Evolutionary conservation across 352 stramenopile genomes (phyloP).

Genomic region (Pythium vanterpoolii): DNA sequence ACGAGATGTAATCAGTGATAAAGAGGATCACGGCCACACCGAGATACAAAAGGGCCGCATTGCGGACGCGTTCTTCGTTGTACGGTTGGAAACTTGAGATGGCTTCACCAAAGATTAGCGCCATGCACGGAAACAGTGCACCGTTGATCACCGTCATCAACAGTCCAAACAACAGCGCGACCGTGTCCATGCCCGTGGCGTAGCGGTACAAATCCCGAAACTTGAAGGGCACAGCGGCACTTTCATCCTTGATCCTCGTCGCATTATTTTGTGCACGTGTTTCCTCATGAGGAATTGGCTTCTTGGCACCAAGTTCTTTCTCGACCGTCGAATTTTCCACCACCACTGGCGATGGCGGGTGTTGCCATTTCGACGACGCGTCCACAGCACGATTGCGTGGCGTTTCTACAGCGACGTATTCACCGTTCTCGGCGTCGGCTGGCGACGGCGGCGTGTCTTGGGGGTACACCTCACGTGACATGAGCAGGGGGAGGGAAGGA

Average conservation of each 20-base stretch:
- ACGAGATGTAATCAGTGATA: slow-evolving; percentile 30
- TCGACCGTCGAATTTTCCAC: slow-evolving; percentile 2
- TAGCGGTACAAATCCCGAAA: slow-evolving; percentile 30
- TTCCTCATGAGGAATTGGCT: too few relatives aligned
- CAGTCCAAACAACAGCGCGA: slow-evolving; percentile 24
- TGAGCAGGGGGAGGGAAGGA: not conserved
- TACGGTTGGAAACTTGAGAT: slow-evolving; percentile 30
- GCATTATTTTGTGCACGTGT: too few relatives aligned
- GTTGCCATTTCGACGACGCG: slow-evolving; percentile 1
- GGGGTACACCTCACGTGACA: slow-evolving; percentile 21
- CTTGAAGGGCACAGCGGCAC: slow-evolving; percentile 10
- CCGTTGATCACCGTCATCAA: slow-evolving; percentile 30
- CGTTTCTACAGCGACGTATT: slow-evolving; percentile 14
- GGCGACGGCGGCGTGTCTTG: slow-evolving; percentile 3
- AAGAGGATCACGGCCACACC: slow-evolving; percentile 25
- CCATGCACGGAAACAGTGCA: slow-evolving; percentile 36
- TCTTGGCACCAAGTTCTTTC: slow-evolving; percentile 1
- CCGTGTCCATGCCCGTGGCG: slow-evolving; percentile 20
- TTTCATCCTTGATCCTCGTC: not conserved
- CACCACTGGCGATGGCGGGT: slow-evolving; percentile 7
- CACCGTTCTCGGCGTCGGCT: not conserved
- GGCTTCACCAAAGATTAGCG: slow-evolving; percentile 34
- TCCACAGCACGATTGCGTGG: not conserved
- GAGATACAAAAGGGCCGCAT: slow-evolving; percentile 17
- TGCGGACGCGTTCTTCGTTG: slow-evolving; percentile 17